Conservation (phyloP, 176 grass and related monocot species). For the Ananas comosus region DNA sequence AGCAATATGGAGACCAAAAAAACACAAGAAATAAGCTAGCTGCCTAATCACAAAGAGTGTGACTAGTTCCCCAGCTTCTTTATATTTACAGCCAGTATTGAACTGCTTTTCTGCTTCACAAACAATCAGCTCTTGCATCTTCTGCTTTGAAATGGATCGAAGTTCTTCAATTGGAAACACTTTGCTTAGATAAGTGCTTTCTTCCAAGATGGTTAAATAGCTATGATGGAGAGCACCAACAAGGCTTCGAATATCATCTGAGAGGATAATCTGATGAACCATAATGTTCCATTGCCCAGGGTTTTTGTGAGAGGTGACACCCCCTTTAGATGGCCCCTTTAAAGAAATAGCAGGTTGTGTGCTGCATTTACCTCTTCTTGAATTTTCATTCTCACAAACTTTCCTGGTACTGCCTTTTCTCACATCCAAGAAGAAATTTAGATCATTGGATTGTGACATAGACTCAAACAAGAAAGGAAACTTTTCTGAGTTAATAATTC, state of each 20-base stretch:
- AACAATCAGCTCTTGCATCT: constrained; percentile 48
- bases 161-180: constrained; percentile 26
- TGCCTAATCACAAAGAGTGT: constrained; percentile 56
- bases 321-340: constrained; percentile 31
- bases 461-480: constrained; percentile 40
- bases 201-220: constrained; percentile 43
- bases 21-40: constrained; percentile 65
- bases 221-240: constrained; percentile 31
- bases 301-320: constrained; percentile 20
- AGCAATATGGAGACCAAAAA: constrained; percentile 61
- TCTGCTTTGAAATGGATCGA: constrained; percentile 51
- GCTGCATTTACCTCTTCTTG: constrained; percentile 22
- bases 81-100: constrained; percentile 19
- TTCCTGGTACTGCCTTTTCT: constrained; percentile 33
- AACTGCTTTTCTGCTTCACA: constrained; percentile 25
- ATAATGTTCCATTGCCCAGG: constrained; percentile 26
- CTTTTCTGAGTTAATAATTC: constrained; percentile 30
- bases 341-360: constrained; percentile 8
- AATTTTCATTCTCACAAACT: constrained; percentile 4
- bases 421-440: constrained; percentile 69
- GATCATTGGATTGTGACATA: constrained; percentile 35
- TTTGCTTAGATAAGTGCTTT: constrained; percentile 33
- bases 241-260: constrained; percentile 42
- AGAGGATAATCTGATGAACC: constrained; percentile 45
- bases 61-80: constrained; percentile 41